A percentile compares a stretch with the other conserved stretches of the same genome.
Evolutionary conservation across 2,329 filamentous ascomycete species (phyloP).

Genomic region (Cladosporium sp.): DNA sequence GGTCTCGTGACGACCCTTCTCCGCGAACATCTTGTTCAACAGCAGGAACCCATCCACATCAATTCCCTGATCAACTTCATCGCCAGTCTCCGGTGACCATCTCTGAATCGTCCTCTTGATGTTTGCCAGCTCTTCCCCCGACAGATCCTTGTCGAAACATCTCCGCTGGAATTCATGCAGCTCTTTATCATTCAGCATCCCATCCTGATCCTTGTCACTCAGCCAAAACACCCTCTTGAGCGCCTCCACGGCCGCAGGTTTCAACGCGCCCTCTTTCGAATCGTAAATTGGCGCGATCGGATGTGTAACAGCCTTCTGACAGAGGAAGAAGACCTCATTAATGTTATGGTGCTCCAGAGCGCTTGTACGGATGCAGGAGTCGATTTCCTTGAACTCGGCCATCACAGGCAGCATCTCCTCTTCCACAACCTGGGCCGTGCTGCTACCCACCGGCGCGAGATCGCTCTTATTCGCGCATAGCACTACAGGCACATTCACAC

Average conservation of each 20-base stretch:
- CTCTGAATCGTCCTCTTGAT: constrained; percentile 87
- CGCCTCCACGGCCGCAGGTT: constrained; percentile 84
- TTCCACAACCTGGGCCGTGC: constrained; percentile 80
- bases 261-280: constrained; percentile 83
- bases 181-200: constrained; percentile 84
- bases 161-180: constrained; percentile 87
- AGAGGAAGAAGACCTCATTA: constrained; percentile 93
- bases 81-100: constrained; percentile 24
- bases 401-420: constrained; percentile 98
- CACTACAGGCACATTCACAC: constrained; percentile 97
- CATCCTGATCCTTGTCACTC: constrained; percentile 94
- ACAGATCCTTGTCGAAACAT: constrained; percentile 86
- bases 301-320: constrained; percentile 96
- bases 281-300: constrained; percentile 96
- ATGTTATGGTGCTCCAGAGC: constrained; percentile 90
- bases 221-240: constrained; percentile 91
- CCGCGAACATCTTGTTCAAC: constrained; percentile 92
- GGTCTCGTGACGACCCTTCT: constrained; percentile 96
- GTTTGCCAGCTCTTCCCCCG: constrained; percentile 77
- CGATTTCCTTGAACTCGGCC: constrained; percentile 98
- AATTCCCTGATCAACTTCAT: constrained; percentile 65
- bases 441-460: constrained; percentile 63
- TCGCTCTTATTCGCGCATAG: constrained; percentile 98
- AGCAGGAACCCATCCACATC: constrained; percentile 81
- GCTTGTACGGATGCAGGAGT: constrained; percentile 94